These are phyloP conservation scores for Aspergillus tamarii DNA, from an alignment of 2,329 filamentous ascomycete genomes.

Conservation along the genomic window DNA sequence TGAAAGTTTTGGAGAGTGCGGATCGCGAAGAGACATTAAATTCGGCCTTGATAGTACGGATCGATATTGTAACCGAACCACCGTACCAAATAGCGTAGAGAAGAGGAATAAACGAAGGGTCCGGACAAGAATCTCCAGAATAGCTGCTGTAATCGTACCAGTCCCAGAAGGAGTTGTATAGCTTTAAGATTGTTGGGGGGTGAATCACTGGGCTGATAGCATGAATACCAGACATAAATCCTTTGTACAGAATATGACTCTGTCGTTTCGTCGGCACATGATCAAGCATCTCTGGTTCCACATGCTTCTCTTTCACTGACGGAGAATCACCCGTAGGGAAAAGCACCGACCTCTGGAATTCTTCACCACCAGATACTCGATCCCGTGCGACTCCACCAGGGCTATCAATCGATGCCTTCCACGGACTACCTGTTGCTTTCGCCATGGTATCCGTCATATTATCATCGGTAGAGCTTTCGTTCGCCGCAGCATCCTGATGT, in stretches of 20 bases:
- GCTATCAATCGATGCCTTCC: conserved; percentile 26
- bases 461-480: conserved; percentile 29
- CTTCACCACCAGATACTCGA: conserved; percentile 27
- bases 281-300: conserved; percentile 46
- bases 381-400: conserved; percentile 11
- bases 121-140: conserved; percentile 40
- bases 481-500: conserved; percentile 27
- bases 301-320: conserved; percentile 32
- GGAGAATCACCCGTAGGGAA: conserved; percentile 43
- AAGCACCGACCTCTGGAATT: conserved; percentile 42
- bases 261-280: conserved; percentile 48
- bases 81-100: conserved; percentile 54
- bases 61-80: conserved; percentile 50
- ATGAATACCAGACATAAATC: conserved; percentile 51
- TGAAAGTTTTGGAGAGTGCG: conserved; percentile 41
- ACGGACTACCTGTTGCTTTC: conserved; percentile 20
- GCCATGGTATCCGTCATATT: conserved; percentile 20
- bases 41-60: conserved; percentile 45
- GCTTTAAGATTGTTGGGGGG: conserved; percentile 45
- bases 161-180: conserved; percentile 50
- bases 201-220: conserved; percentile 50
- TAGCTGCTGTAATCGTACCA: conserved; percentile 47
- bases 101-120: conserved; percentile 48
- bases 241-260: conserved; percentile 51
- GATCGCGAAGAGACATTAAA: conserved; percentile 42